These are phyloP conservation scores for Sporobolomyces pararoseus DNA, from an alignment of 768 basidiomycete species.

Conservation along the genomic window DNA sequence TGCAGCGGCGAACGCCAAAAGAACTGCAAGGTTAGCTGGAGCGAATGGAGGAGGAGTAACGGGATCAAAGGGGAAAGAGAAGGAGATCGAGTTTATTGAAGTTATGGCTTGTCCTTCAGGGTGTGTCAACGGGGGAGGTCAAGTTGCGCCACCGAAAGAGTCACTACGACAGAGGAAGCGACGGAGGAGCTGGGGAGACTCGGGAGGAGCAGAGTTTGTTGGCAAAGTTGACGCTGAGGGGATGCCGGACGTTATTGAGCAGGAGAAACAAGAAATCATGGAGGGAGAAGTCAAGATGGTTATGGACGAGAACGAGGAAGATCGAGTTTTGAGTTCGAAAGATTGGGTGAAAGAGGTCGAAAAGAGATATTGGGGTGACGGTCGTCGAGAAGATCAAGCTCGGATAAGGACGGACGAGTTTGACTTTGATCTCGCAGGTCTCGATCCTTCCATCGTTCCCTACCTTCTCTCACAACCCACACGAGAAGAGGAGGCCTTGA, in stretches of 20 bases:
- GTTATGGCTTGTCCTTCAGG: slow-evolving; percentile 99
- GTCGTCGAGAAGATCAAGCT: neutral
- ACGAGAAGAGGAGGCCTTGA: neutral
- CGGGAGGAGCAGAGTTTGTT: neutral
- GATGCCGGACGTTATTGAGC: slow-evolving; percentile 38
- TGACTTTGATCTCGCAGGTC: neutral
- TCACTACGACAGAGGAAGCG: slow-evolving; percentile 9
- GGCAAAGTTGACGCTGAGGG: slow-evolving; percentile 42
- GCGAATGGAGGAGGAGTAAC: neutral
- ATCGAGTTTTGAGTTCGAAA: slow-evolving; percentile 41
- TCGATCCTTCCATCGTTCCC: slow-evolving; percentile 26
- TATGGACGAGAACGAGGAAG: slow-evolving; percentile 17
- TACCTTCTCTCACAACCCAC: slow-evolving; percentile 15
- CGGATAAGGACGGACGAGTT: neutral
- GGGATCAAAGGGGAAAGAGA: slow-evolving; percentile 16
- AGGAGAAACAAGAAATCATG: slow-evolving; percentile 14
- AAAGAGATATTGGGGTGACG: slow-evolving; percentile 38
- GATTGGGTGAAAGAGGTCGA: slow-evolving; percentile 46
- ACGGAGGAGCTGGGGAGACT: slow-evolving; percentile 6
- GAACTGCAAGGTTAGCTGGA: slow-evolving; percentile 2
- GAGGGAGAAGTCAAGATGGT: slow-evolving; percentile 38
- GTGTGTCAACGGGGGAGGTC: slow-evolving; percentile 96
- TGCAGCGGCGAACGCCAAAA: slow-evolving; percentile 27
- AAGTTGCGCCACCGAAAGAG: slow-evolving; percentile 54
- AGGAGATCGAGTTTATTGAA: slow-evolving; percentile 80